Evolutionary conservation across 257 asterid genomes (phyloP).

Genomic region (Phtheirospermum japonicum): DNA sequence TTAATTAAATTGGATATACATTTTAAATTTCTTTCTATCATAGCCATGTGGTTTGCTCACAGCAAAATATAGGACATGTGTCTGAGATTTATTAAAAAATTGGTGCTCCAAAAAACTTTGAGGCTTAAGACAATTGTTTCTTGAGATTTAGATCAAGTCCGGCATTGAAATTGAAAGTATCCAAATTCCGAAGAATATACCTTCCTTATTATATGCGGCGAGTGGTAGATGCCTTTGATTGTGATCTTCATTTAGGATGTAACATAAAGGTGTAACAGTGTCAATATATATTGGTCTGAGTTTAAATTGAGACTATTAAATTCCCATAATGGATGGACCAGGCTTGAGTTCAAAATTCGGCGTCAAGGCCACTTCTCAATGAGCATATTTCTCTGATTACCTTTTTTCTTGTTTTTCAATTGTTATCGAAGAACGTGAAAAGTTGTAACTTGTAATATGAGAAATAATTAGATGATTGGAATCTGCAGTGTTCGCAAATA

Average conservation of each 20-base stretch:
- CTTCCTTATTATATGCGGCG: constrained; percentile 15
- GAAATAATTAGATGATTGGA: no score
- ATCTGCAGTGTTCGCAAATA: no score
- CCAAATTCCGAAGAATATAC: neutral
- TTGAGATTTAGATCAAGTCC: no score
- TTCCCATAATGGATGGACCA: constrained; percentile 28
- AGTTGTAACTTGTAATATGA: no score
- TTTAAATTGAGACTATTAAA: neutral
- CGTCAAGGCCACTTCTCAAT: constrained; percentile 8
- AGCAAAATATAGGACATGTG: no score
- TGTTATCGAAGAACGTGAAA: neutral
- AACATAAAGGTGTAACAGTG: neutral
- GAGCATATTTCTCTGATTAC: neutral
- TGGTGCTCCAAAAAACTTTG: no score
- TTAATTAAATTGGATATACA: no score
- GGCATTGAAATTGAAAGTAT: no score
- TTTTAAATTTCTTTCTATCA: no score
- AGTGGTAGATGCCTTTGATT: constrained; percentile 30
- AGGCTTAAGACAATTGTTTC: no score
- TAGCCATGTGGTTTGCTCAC: no score
- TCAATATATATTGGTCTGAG: neutral
- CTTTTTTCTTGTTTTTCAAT: neutral
- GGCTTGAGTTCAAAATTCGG: constrained; percentile 6
- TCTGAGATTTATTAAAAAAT: no score
- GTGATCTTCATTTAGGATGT: neutral